Percentiles rank a stretch among this genome's conserved stretches.
These are phyloP conservation scores for Parsonsia alboflavescens DNA, from an alignment of 257 asterid species.

Conservation along the genomic window DNA sequence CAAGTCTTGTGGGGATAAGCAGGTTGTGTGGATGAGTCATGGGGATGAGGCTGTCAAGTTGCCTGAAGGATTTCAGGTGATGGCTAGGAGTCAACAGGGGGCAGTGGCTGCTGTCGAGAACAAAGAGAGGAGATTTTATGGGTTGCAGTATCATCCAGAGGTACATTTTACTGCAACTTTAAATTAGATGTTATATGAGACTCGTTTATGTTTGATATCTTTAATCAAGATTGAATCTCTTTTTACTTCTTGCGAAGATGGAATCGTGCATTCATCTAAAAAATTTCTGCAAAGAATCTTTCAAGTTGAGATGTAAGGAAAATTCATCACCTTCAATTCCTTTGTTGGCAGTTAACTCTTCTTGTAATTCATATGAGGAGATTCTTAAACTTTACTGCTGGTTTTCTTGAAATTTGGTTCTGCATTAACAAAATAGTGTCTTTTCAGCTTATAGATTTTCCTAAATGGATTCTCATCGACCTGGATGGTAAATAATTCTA, in stretches of 20 bases:
- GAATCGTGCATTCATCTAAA: neutral
- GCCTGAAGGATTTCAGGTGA: conserved; percentile 87
- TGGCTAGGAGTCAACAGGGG: conserved; percentile 84
- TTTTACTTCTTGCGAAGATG: neutral
- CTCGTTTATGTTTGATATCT: neutral
- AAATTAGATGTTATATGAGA: neutral
- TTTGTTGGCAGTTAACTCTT: neutral
- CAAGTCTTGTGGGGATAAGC: conserved; percentile 59
- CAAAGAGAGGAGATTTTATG: conserved; percentile 54
- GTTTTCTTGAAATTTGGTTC: neutral
- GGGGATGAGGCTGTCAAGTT: conserved; percentile 88
- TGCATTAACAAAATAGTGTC: neutral
- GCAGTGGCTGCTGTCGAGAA: conserved; percentile 74
- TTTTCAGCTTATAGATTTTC: neutral
- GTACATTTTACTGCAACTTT: conserved; percentile 23
- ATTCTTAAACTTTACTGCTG: neutral
- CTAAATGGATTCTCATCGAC: neutral
- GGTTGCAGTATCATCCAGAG: conserved; percentile 99
- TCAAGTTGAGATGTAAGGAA: neutral
- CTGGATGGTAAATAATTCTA: neutral
- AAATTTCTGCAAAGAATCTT: neutral
- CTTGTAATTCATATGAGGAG: neutral
- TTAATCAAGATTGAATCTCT: neutral
- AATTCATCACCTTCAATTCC: neutral
- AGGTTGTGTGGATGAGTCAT: conserved; percentile 98